Percentiles rank a stretch among this genome's conserved stretches.
Evolutionary conservation across 163 green algal species (phyloP).

Genomic region (Smithsoniella earleae): DNA sequence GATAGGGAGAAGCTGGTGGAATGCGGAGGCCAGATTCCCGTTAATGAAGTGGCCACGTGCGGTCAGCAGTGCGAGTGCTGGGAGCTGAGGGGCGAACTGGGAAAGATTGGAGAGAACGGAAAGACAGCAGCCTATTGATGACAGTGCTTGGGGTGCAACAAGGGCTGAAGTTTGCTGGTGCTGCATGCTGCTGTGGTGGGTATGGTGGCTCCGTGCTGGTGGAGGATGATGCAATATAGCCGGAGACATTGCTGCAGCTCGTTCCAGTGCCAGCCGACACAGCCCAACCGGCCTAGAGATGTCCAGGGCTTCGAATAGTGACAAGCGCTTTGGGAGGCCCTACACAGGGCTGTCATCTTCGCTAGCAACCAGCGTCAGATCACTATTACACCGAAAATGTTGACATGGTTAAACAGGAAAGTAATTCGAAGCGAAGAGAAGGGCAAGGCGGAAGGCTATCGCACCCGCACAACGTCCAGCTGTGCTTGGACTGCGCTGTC

Average conservation of each 20-base stretch:
- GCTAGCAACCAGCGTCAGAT: no score
- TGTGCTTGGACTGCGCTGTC: constrained; percentile 2
- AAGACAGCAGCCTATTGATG: neutral
- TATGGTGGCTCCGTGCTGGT: neutral
- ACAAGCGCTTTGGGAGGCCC: neutral
- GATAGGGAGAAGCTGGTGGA: neutral
- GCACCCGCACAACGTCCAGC: neutral
- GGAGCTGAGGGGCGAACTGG: neutral
- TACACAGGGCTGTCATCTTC: no score
- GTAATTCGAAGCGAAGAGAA: no score
- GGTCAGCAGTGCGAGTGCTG: neutral
- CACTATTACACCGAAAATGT: no score
- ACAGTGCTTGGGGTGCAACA: neutral
- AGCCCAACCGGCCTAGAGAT: neutral
- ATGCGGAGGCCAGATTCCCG: neutral
- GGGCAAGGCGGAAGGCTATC: no score
- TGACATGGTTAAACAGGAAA: no score
- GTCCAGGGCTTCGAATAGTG: neutral
- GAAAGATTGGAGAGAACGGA: neutral
- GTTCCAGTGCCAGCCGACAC: neutral
- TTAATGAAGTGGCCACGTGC: constrained; percentile 6
- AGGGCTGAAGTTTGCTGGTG: neutral
- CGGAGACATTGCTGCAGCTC: neutral
- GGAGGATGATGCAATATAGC: neutral
- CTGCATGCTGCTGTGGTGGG: no score